Conservation (phyloP, 331 rosid genomes). For the Erythrophleum ivorense region DNA sequence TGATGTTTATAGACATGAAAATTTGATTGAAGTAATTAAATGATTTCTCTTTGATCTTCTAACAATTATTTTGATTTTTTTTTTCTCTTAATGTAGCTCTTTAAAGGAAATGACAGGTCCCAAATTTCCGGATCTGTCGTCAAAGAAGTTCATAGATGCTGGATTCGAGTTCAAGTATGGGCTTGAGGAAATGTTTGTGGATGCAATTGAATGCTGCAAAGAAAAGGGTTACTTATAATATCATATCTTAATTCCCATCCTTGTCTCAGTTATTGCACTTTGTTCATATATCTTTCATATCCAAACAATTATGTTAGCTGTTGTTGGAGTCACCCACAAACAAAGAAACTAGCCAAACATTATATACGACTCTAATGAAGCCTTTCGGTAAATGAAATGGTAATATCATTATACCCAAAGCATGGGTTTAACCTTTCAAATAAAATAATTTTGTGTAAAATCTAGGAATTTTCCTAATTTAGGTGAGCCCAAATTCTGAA, state of each 20-base stretch:
- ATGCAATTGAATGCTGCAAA: slow-evolving; percentile 61
- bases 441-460: no score
- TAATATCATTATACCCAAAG: no score
- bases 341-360: no score
- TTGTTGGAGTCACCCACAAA: background rate
- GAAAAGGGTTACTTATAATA: slow-evolving; percentile 62
- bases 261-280: no score
- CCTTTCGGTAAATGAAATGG: no score
- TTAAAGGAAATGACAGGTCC: slow-evolving; percentile 3
- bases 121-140: slow-evolving; percentile 37
- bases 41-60: background rate
- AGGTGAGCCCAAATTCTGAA: no score
- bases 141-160: slow-evolving; percentile 65
- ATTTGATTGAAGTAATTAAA: background rate
- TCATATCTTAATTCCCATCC: no score
- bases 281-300: no score
- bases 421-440: no score
- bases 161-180: slow-evolving; percentile 66
- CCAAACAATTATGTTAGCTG: no score
- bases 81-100: background rate
- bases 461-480: no score
- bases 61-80: background rate
- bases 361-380: no score
- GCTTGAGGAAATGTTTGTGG: slow-evolving; percentile 57
- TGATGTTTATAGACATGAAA: background rate